Percentiles rank a stretch among this genome's conserved stretches.
phyloP scores from a whole-genome alignment of 139 green algal species.

The Coelastrella sp. region DNA sequence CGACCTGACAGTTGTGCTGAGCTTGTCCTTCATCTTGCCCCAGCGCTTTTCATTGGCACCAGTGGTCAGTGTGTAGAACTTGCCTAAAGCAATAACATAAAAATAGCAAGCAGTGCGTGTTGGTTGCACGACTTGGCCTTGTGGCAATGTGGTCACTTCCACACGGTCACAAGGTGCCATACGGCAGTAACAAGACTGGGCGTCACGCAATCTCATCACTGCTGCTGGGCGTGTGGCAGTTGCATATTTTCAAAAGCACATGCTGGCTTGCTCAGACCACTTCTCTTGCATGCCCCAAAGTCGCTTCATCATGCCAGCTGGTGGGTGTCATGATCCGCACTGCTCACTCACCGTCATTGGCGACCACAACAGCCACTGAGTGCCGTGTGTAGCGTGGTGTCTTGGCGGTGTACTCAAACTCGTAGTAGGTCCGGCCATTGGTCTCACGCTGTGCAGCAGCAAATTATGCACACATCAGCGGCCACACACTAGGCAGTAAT shows the following conservation, averaged over 20 bases:
- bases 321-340: neutral
- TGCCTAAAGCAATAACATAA: conserved; percentile 68
- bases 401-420: conserved; percentile 93
- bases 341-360: conserved; percentile 72
- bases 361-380: conserved; percentile 79
- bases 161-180: no score
- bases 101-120: neutral
- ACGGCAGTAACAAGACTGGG: no score
- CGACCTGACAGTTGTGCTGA: conserved; percentile 69
- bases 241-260: no score
- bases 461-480: neutral
- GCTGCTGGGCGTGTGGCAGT: no score
- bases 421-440: conserved; percentile 89
- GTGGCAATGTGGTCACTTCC: no score
- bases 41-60: conserved; percentile 93
- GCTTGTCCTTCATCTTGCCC: conserved; percentile 90
- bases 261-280: no score
- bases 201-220: no score
- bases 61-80: conserved; percentile 95
- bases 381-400: conserved; percentile 72
- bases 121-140: neutral
- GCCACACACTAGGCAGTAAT: neutral
- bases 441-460: conserved; percentile 62
- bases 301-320: no score
- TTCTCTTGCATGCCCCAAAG: no score